These are phyloP conservation scores for Sparassis latifolia DNA, from an alignment of 1,284 basidiomycete species.

Conservation along the genomic window DNA sequence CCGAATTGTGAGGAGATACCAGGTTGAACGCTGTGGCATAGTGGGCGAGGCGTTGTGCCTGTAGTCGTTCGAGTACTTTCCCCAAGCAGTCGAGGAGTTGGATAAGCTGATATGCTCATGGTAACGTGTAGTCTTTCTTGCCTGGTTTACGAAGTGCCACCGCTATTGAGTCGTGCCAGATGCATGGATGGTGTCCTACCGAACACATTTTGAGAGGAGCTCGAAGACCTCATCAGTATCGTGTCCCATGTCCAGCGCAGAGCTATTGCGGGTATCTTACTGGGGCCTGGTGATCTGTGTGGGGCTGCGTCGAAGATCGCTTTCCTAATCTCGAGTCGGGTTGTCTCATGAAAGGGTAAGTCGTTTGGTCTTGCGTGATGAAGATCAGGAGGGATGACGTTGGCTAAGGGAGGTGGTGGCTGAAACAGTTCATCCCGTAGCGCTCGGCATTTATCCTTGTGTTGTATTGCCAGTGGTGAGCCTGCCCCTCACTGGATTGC, in stretches of 20 bases:
- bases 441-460: constrained; percentile 6
- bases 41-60: constrained; percentile 8
- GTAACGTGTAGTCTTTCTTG: constrained; percentile 7
- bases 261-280: constrained; percentile 7
- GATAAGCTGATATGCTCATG: constrained; percentile 15
- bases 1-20: constrained; percentile 16
- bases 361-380: background rate
- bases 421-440: constrained; percentile 8
- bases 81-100: constrained; percentile 14
- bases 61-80: constrained; percentile 14
- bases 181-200: constrained; percentile 1
- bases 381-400: constrained; percentile 3
- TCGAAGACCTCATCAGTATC: constrained; percentile 1
- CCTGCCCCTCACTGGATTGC: constrained; percentile 1
- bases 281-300: constrained; percentile 14
- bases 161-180: constrained; percentile 1
- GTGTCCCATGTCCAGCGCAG: constrained; percentile 15
- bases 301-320: constrained; percentile 9
- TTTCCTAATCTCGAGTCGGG: constrained; percentile 5
- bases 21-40: constrained; percentile 3
- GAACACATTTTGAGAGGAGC: background rate
- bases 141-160: constrained; percentile 1
- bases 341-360: constrained; percentile 4
- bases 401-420: constrained; percentile 8
- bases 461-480: constrained; percentile 2